Conservation (phyloP, 2,329 filamentous ascomycete genomes). For the Monilinia aucupariae region DNA sequence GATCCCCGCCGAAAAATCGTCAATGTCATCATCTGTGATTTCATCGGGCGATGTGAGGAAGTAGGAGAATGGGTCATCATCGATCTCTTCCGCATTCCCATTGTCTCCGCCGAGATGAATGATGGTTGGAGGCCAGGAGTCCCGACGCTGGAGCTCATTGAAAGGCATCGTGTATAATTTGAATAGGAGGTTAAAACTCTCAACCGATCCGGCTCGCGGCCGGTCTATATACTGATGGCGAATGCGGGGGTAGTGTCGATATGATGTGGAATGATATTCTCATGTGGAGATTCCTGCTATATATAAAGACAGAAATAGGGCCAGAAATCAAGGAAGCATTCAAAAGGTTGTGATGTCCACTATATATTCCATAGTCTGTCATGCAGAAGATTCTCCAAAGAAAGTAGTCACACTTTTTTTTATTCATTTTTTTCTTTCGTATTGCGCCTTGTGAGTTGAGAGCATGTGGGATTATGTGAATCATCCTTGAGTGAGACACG, state of each 20-base stretch:
- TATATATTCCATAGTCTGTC: slow-evolving; percentile 25
- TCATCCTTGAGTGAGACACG: slow-evolving; percentile 29
- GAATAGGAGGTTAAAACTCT: neutral
- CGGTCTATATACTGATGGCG: slow-evolving; percentile 29
- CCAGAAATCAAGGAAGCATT: slow-evolving; percentile 19
- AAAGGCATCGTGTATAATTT: slow-evolving; percentile 17
- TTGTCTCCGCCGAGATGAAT: slow-evolving; percentile 27
- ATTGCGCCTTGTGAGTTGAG: slow-evolving; percentile 27
- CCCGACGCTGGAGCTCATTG: slow-evolving; percentile 28
- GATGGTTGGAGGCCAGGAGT: slow-evolving; percentile 36
- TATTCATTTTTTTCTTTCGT: neutral
- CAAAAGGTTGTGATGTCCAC: slow-evolving; percentile 16
- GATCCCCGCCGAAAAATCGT: slow-evolving; percentile 35
- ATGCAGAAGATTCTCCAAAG: slow-evolving; percentile 26
- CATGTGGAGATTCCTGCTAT: slow-evolving; percentile 1
- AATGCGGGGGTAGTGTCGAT: slow-evolving; percentile 11
- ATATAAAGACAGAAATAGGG: slow-evolving; percentile 12
- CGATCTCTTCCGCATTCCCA: slow-evolving; percentile 26
- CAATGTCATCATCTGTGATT: slow-evolving; percentile 28
- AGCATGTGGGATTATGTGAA: slow-evolving; percentile 26
- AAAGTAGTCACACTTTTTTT: slow-evolving; percentile 19
- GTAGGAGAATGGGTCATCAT: slow-evolving; percentile 35
- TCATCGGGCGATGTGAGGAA: slow-evolving; percentile 35
- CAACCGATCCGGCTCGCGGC: slow-evolving; percentile 32
- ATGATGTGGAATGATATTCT: slow-evolving; percentile 3